These are phyloP conservation scores for Neurospora cerealis DNA, from an alignment of 495 filamentous ascomycete species.

Conservation along the genomic window DNA sequence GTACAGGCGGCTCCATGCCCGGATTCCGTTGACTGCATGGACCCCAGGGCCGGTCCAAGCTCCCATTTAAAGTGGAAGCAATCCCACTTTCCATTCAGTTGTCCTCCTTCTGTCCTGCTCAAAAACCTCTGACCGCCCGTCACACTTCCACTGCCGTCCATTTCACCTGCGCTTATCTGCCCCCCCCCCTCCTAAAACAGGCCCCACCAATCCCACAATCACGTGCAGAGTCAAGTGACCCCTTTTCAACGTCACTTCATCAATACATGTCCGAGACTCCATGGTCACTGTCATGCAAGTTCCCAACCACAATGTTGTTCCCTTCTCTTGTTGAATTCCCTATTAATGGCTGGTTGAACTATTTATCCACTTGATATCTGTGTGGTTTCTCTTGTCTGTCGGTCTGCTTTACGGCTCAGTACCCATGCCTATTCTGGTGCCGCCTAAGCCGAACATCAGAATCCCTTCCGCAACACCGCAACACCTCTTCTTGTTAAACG, in stretches of 20 bases:
- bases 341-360: neutral
- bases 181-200: neutral
- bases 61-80: neutral
- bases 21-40: neutral
- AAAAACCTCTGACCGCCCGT: neutral
- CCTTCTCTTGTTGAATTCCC: neutral
- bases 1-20: neutral
- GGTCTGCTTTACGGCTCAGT: neutral
- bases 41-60: neutral
- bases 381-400: neutral
- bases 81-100: neutral
- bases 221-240: neutral
- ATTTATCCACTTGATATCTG: neutral
- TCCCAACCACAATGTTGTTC: neutral
- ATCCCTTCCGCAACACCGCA: neutral
- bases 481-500: neutral
- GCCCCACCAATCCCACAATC: neutral
- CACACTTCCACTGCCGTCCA: neutral
- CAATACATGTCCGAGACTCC: neutral
- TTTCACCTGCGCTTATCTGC: neutral
- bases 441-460: neutral
- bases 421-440: neutral
- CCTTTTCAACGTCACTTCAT: neutral
- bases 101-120: neutral
- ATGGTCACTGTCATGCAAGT: neutral